phyloP scores from a whole-genome alignment of 257 asterid genomes.

The Solanum habrochaites region DNA sequence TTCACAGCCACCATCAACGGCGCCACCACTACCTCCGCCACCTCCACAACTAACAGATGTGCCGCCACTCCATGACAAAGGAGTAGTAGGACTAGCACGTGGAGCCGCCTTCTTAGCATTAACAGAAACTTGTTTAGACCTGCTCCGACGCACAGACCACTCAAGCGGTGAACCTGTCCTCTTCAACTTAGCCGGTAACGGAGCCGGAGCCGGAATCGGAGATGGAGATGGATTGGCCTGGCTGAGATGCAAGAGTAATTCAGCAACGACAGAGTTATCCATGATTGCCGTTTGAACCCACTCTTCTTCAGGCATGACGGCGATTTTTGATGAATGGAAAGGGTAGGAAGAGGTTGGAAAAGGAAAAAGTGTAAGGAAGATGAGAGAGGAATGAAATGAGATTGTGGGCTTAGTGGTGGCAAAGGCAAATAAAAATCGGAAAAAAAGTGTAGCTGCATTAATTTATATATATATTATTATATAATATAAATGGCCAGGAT shows the following conservation, averaged over 20 bases:
- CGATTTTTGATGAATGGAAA: background rate
- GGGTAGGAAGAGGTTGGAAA: background rate
- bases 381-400: slow-evolving; percentile 30
- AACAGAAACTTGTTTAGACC: slow-evolving; percentile 35
- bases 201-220: background rate
- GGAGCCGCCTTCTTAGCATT: slow-evolving; percentile 14
- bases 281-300: slow-evolving; percentile 54
- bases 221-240: slow-evolving; percentile 1
- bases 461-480: background rate
- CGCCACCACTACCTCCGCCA: slow-evolving; percentile 9
- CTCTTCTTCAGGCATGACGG: slow-evolving; percentile 43
- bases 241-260: slow-evolving; percentile 38
- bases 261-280: slow-evolving; percentile 49
- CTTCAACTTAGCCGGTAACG: background rate
- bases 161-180: slow-evolving; percentile 16
- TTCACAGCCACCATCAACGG: slow-evolving; percentile 25
- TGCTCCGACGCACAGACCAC: slow-evolving; percentile 69
- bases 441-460: background rate
- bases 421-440: slow-evolving; percentile 1
- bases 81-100: slow-evolving; percentile 65
- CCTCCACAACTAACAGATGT: slow-evolving; percentile 49
- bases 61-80: slow-evolving; percentile 61
- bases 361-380: slow-evolving; percentile 11
- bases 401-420: slow-evolving; percentile 4
- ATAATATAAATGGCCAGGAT: background rate